Conservation (phyloP, 2,329 filamentous ascomycete genomes). For the Diaporthe humulicola region DNA sequence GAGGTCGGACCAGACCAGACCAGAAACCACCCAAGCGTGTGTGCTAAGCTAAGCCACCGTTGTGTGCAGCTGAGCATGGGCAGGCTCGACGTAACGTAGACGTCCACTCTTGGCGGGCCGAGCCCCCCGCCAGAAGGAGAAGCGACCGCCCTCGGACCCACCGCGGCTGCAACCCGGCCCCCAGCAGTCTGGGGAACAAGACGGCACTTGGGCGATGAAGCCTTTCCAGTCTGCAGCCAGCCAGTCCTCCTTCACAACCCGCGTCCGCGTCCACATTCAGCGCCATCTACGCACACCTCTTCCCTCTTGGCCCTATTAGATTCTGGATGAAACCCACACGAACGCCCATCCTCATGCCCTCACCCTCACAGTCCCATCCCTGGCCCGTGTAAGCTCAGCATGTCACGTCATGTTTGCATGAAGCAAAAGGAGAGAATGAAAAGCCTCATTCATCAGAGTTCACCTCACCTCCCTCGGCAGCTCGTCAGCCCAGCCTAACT, state of each 20-base stretch:
- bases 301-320: constrained; percentile 15
- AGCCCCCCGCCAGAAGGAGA: constrained; percentile 15
- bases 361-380: neutral
- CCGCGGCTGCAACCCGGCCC: constrained; percentile 21
- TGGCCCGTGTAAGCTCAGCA: neutral
- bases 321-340: constrained; percentile 20
- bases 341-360: neutral
- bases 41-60: neutral
- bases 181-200: constrained; percentile 26
- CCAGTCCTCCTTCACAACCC: neutral
- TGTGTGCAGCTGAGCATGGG: too few relatives aligned
- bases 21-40: too few relatives aligned
- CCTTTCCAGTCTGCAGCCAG: constrained; percentile 12
- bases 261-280: neutral
- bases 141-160: constrained; percentile 4
- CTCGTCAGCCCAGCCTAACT: constrained; percentile 8
- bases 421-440: neutral
- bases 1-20: neutral
- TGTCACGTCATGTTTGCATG: constrained; percentile 17
- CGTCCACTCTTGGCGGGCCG: constrained; percentile 25
- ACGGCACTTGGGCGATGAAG: constrained; percentile 13
- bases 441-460: constrained; percentile 26
- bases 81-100: neutral
- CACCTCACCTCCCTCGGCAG: neutral
- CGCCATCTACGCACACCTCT: neutral